Evolutionary conservation across 805 yeast species (phyloP).

Genomic region (Brettanomyces anomalus): DNA sequence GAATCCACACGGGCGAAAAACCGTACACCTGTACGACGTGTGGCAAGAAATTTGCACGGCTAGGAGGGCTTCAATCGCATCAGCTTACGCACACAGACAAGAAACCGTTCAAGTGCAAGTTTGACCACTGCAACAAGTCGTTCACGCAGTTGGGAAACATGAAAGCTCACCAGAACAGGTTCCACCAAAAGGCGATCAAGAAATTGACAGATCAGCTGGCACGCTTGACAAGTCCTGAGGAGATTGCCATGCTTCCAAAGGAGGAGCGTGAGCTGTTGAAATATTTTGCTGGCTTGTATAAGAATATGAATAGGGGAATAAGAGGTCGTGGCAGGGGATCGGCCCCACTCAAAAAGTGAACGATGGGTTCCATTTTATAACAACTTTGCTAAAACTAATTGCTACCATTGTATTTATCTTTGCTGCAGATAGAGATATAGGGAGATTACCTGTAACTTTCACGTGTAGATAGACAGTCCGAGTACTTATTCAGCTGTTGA

Average conservation of each 20-base stretch:
- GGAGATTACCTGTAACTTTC: too few relatives aligned
- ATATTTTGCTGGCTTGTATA: constrained; percentile 76
- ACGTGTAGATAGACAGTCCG: too few relatives aligned
- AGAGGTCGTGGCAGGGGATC: constrained; percentile 71
- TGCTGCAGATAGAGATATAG: too few relatives aligned
- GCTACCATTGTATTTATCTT: too few relatives aligned
- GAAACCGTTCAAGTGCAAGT: constrained; percentile 70
- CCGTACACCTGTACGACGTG: constrained; percentile 80
- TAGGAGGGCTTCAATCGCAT: constrained; percentile 90
- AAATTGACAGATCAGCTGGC: constrained; percentile 60
- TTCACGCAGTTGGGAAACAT: constrained; percentile 90
- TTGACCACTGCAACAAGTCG: constrained; percentile 74
- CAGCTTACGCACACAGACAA: constrained; percentile 69
- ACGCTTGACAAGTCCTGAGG: constrained; percentile 41
- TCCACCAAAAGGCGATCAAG: constrained; percentile 67
- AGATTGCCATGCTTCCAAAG: constrained; percentile 38
- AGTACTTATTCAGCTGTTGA: too few relatives aligned
- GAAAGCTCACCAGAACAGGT: constrained; percentile 89
- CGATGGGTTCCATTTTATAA: background rate
- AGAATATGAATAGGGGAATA: constrained; percentile 84
- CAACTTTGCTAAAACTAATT: too few relatives aligned
- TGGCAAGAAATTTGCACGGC: constrained; percentile 70
- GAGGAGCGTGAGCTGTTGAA: constrained; percentile 62
- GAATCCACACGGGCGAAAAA: constrained; percentile 87
- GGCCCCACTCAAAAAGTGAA: background rate